Percentiles rank a stretch among this genome's conserved stretches.
These are phyloP conservation scores for Trematosphaeria pertusa DNA, from an alignment of 2,329 filamentous ascomycete species.

Conservation along the genomic window DNA sequence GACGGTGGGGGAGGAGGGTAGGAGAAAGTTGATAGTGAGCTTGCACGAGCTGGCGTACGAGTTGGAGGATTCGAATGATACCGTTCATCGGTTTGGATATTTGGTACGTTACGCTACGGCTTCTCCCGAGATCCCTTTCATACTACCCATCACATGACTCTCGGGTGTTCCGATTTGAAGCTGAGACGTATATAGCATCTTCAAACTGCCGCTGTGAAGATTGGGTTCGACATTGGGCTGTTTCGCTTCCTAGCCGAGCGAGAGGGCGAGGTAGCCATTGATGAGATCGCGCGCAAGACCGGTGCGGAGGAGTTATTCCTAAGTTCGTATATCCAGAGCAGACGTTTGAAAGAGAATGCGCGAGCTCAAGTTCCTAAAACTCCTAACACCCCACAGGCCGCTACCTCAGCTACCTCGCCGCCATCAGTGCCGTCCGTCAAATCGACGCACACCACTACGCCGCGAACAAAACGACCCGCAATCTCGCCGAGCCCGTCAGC, in stretches of 20 bases:
- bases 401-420: constrained; percentile 9
- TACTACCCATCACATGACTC: no score
- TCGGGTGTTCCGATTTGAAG: no score
- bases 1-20: no score
- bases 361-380: no score
- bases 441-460: constrained; percentile 1
- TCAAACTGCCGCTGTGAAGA: constrained; percentile 9
- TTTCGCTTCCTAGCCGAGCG: constrained; percentile 5
- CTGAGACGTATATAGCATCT: constrained; percentile 12
- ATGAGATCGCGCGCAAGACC: constrained; percentile 3
- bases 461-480: constrained; percentile 7
- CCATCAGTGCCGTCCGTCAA: constrained; percentile 8
- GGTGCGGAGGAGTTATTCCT: constrained; percentile 6
- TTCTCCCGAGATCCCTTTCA: no score
- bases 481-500: constrained; percentile 5
- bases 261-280: neutral
- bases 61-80: no score
- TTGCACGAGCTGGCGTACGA: no score
- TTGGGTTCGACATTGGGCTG: constrained; percentile 10
- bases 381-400: no score
- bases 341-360: no score
- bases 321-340: constrained; percentile 2
- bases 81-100: no score
- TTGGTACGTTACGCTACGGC: no score
- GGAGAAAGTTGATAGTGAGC: no score